Evolutionary conservation across 495 filamentous ascomycete genomes (phyloP).

Genomic region (Glarea lozoyensis): DNA sequence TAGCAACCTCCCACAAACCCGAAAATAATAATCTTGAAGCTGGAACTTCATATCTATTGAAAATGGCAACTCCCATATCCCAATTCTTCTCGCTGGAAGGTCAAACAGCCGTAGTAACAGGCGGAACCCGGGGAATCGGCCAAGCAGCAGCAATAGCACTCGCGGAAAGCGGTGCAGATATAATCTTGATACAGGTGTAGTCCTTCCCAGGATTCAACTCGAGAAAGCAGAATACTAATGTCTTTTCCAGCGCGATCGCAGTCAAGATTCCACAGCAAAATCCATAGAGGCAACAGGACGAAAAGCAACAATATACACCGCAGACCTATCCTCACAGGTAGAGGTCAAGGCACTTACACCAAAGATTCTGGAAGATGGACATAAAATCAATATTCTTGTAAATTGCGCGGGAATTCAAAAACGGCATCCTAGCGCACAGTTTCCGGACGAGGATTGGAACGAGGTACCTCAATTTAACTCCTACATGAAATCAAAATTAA

Average conservation of each 20-base stretch:
- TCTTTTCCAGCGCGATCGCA: constrained; percentile 47
- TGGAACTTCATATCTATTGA: neutral
- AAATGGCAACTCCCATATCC: constrained; percentile 9
- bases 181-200: constrained; percentile 58
- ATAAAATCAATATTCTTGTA: constrained; percentile 59
- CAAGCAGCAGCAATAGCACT: constrained; percentile 72
- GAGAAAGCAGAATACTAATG: neutral
- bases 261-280: constrained; percentile 53
- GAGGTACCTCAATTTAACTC: constrained; percentile 36
- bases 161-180: constrained; percentile 77
- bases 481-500: constrained; percentile 4
- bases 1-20: neutral
- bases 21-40: neutral
- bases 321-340: constrained; percentile 57
- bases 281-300: constrained; percentile 57
- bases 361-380: constrained; percentile 46
- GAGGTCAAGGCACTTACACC: constrained; percentile 56
- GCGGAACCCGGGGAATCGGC: constrained; percentile 82
- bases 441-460: constrained; percentile 78
- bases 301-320: constrained; percentile 57
- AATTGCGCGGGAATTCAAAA: constrained; percentile 85
- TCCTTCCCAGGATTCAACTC: neutral
- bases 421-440: constrained; percentile 65
- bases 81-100: constrained; percentile 46
- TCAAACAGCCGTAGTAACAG: constrained; percentile 78